Evolutionary conservation across 208 protist species (phyloP).

Genomic region (Crithidia acanthocephali): DNA sequence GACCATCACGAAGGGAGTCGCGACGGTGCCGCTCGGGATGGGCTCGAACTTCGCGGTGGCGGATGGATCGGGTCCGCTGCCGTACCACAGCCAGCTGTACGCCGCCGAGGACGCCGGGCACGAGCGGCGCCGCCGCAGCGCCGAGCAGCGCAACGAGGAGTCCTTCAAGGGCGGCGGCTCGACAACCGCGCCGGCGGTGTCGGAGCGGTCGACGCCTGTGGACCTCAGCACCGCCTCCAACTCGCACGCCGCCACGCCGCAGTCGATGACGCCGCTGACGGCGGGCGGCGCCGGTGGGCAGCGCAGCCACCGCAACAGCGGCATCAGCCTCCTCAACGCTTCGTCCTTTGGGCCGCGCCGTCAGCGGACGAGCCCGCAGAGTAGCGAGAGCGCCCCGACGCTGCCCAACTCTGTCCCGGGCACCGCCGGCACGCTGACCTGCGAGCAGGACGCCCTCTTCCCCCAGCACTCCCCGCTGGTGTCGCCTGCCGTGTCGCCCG

Average conservation of each 20-base stretch:
- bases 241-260: not conserved
- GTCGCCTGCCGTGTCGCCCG: conserved; percentile 16
- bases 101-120: not conserved
- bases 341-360: not conserved
- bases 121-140: conserved; percentile 1
- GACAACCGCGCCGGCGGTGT: not conserved
- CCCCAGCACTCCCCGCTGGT: conserved; percentile 11
- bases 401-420: conserved; percentile 16
- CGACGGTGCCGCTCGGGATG: conserved; percentile 9
- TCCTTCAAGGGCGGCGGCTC: not conserved
- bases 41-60: not conserved
- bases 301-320: not conserved
- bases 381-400: conserved; percentile 17
- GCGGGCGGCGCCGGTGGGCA: not conserved
- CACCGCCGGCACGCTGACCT: conserved; percentile 16
- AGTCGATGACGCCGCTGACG: conserved; percentile 5
- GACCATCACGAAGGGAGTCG: conserved; percentile 1
- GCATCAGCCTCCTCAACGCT: conserved; percentile 1
- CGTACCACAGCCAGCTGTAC: conserved; percentile 4
- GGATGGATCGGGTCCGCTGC: not conserved
- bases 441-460: conserved; percentile 21
- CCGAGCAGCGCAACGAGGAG: not conserved
- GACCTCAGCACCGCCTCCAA: conserved; percentile 11
- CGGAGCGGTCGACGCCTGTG: not conserved
- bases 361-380: conserved; percentile 5